Evolutionary conservation across 2,329 filamentous ascomycete species (phyloP), one percentile per base, ranked within the genome.

Genomic region (Bimuria novae-zelandiae): DNA sequence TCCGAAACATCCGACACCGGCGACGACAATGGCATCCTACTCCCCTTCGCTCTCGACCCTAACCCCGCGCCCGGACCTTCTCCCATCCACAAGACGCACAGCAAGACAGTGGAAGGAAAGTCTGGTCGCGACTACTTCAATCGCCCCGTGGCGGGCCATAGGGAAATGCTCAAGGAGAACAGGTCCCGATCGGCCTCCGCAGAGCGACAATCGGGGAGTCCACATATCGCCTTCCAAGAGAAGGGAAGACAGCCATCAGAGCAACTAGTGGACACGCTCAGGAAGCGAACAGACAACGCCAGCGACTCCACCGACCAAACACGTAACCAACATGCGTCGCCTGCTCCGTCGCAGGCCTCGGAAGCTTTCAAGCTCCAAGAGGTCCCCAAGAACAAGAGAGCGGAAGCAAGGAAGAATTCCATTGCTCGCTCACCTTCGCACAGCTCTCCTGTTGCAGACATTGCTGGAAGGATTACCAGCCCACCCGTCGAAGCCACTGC

Each of bases 141-240:
- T 52, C 61, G 58, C 49, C 72, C 63, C 21, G 65, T 61, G 52
- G 58, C 59, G n/a, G 66, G 69, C n/a, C 72, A 74, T 27, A 68
- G 76, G 55, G 77, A 79, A 21, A 63, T 67, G 27, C 58, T 77
- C 44, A 75, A 74, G 54, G 76, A 78, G 45, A 69, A 70, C 49
- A 61, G 72, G 16, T 78, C 78, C 11, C 69, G 78, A 41, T 79
- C 78, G 14, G 73, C 71, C 4, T 81, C 78, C 3, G 72, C 73
- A 14, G 78, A 80, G 59, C 71, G 77, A 29, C 65, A 65, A 30
- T 62, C 75, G 67, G 54, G 86, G 2, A 92, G 90, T 14, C 90
- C 92, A n/a, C 92, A 96, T 67, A 96, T 96, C 64, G 89, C 91
- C 19, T 95, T 92, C 70, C 91, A 96, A 71, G 90, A 96, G 65